Percentiles rank a stretch among this genome's conserved stretches.
These are phyloP conservation scores for Sporisorium graminicola DNA, from an alignment of 1,284 basidiomycete species.

Conservation along the genomic window DNA sequence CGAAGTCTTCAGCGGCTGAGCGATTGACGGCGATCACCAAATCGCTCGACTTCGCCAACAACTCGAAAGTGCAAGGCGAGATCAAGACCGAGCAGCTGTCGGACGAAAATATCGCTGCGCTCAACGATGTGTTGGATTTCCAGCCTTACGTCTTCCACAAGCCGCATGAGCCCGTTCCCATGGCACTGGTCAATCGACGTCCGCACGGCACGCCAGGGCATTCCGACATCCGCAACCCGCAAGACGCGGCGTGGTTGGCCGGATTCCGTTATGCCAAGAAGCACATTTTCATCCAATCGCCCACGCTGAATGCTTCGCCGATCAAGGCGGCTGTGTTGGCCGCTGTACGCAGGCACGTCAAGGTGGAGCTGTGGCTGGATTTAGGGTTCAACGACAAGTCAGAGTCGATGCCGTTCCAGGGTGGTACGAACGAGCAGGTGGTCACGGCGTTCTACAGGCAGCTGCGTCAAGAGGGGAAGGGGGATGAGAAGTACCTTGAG, in stretches of 20 bases:
- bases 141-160: slow-evolving; percentile 61
- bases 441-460: slow-evolving; percentile 76
- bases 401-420: slow-evolving; percentile 81
- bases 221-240: slow-evolving; percentile 76
- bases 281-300: slow-evolving; percentile 78
- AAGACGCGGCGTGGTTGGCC: slow-evolving; percentile 82
- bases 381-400: slow-evolving; percentile 72
- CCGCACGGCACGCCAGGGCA: slow-evolving; percentile 77
- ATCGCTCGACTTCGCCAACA: slow-evolving; percentile 67
- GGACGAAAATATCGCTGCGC: slow-evolving; percentile 26
- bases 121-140: slow-evolving; percentile 63
- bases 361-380: slow-evolving; percentile 73
- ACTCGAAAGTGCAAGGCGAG: slow-evolving; percentile 66
- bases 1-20: slow-evolving; percentile 57
- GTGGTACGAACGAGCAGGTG: slow-evolving; percentile 83
- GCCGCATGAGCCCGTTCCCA: slow-evolving; percentile 75
- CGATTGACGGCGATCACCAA: slow-evolving; percentile 61
- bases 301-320: slow-evolving; percentile 81
- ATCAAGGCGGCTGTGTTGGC: slow-evolving; percentile 78
- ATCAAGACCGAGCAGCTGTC: slow-evolving; percentile 52
- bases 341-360: slow-evolving; percentile 76
- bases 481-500: slow-evolving; percentile 74
- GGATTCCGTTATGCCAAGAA: slow-evolving; percentile 78
- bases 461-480: slow-evolving; percentile 61
- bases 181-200: slow-evolving; percentile 79